These are phyloP conservation scores for Botryotinia convoluta DNA, from an alignment of 2,329 filamentous ascomycete genomes.

Conservation along the genomic window DNA sequence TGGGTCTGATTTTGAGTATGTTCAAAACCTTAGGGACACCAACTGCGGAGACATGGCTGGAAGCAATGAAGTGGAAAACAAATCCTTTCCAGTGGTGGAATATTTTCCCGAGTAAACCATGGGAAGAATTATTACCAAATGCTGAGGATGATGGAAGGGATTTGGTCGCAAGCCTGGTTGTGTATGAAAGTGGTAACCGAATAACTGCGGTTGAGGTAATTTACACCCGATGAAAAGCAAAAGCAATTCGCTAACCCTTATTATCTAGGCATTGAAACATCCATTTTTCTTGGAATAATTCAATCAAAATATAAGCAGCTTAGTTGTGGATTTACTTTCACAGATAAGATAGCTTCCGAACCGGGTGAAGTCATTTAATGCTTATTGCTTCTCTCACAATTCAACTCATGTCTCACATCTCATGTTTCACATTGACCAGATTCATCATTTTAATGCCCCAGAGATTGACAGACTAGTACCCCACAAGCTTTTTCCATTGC, in stretches of 20 bases:
- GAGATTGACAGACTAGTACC: neutral
- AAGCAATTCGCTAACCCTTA: neutral
- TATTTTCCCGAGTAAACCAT: slow-evolving; percentile 63
- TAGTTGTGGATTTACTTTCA: neutral
- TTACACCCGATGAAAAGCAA: neutral
- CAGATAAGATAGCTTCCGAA: neutral
- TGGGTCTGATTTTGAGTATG: slow-evolving; percentile 86
- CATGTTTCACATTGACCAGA: neutral
- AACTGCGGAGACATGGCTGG: slow-evolving; percentile 76
- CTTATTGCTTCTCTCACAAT: neutral
- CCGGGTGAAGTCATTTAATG: neutral
- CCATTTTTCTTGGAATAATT: neutral
- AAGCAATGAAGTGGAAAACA: slow-evolving; percentile 62
- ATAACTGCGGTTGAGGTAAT: slow-evolving; percentile 62
- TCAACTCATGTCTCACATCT: neutral
- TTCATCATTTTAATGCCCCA: neutral
- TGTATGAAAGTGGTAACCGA: slow-evolving; percentile 67
- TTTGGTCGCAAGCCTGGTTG: slow-evolving; percentile 65
- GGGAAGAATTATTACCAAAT: slow-evolving; percentile 67
- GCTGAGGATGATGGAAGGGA: slow-evolving; percentile 58
- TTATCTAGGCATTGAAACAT: slow-evolving; percentile 15
- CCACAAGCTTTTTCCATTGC: neutral
- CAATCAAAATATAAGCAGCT: neutral
- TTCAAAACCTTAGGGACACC: slow-evolving; percentile 91
- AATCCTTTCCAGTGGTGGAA: slow-evolving; percentile 91